phyloP scores from a whole-genome alignment of 768 basidiomycete species.

The Piloderma croceum region DNA sequence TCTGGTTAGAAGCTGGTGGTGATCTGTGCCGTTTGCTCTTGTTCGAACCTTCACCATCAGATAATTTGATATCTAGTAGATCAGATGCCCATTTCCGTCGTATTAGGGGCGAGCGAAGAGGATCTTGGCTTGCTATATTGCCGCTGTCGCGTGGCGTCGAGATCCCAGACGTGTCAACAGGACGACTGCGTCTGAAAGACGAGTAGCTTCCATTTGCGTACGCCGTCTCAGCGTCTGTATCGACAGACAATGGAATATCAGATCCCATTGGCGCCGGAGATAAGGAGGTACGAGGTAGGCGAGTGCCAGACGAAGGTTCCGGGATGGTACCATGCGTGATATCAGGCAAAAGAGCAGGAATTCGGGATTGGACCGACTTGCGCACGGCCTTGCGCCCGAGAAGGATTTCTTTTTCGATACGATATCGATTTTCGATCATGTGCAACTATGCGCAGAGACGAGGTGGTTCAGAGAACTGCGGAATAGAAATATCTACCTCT shows the following conservation, averaged over 20 bases:
- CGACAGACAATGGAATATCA: conserved; percentile 61
- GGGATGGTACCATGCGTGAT: conserved; percentile 6
- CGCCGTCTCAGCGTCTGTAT: conserved; percentile 74
- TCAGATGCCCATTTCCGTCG: conserved; percentile 47
- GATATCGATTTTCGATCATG: conserved; percentile 89
- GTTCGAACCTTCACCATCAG: conserved; percentile 4
- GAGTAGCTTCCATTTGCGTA: conserved; percentile 53
- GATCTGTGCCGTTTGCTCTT: conserved; percentile 3
- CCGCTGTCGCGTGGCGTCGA: conserved; percentile 27
- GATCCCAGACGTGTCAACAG: conserved; percentile 27
- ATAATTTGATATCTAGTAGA: conserved; percentile 29
- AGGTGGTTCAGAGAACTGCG: neutral
- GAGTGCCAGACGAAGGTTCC: conserved; percentile 15
- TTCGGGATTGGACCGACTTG: conserved; percentile 35
- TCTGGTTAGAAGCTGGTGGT: conserved; percentile 6
- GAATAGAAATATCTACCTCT: neutral
- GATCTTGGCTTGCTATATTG: conserved; percentile 29
- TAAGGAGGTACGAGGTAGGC: conserved; percentile 7
- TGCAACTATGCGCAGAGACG: conserved; percentile 53
- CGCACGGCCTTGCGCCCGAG: conserved; percentile 73
- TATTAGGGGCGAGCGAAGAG: conserved; percentile 34
- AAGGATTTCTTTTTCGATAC: conserved; percentile 77
- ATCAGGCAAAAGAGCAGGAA: conserved; percentile 14
- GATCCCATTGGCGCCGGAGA: conserved; percentile 36
- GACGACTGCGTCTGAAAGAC: conserved; percentile 48